These are phyloP conservation scores for Straminergon stramineum DNA, from an alignment of 225 moss, liverwort and hornwort species.

Conservation along the genomic window DNA sequence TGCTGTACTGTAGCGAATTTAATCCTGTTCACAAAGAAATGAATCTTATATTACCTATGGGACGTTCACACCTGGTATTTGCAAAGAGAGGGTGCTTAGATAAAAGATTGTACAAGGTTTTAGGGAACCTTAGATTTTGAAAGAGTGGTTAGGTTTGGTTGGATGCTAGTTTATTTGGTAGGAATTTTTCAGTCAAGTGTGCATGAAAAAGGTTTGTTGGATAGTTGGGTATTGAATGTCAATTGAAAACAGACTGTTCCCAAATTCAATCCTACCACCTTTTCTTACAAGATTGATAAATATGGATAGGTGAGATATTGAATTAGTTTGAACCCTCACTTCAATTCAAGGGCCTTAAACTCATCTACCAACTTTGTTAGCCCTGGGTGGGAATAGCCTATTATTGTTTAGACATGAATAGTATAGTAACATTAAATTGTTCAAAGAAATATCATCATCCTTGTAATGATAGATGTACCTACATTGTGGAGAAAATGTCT, in stretches of 20 bases:
- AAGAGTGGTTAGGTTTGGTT: neutral
- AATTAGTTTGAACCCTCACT: neutral
- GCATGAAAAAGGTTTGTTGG: neutral
- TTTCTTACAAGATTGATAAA: fast-evolving
- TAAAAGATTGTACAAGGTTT: neutral
- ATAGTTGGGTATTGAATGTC: neutral
- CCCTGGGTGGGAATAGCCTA: fast-evolving
- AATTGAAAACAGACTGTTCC: neutral
- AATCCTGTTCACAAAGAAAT: neutral
- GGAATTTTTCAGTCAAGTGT: neutral
- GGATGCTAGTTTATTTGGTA: neutral
- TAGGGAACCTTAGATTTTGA: neutral
- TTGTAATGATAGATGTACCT: neutral
- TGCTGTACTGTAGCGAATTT: neutral
- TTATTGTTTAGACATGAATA: neutral
- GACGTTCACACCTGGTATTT: neutral
- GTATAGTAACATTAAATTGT: neutral
- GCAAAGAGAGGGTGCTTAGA: neutral
- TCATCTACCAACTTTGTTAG: neutral
- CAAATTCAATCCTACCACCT: neutral
- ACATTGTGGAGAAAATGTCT: neutral
- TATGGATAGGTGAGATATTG: neutral
- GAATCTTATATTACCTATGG: neutral
- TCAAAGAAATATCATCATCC: neutral
- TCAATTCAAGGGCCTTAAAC: neutral